These are phyloP conservation scores for Phytophthora citrophthora DNA, from an alignment of 352 stramenopile species.

Conservation along the genomic window DNA sequence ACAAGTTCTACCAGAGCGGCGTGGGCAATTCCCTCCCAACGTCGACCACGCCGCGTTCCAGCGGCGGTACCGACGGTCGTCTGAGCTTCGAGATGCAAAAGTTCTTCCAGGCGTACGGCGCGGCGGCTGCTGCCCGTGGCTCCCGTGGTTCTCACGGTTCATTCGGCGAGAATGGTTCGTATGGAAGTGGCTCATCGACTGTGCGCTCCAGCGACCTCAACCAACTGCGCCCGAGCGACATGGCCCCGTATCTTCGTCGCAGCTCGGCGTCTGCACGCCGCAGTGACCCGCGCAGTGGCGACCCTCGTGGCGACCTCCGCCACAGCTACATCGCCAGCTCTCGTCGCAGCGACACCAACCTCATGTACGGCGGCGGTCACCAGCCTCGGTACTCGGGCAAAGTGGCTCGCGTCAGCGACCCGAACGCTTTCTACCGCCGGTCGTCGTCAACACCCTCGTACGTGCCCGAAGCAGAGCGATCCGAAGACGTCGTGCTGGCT, in stretches of 20 bases:
- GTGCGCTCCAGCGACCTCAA: constrained; percentile 62
- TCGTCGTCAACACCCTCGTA: constrained; percentile 38
- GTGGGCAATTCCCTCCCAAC: constrained; percentile 30
- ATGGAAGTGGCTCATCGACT: constrained; percentile 53
- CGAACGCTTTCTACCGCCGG: constrained; percentile 54
- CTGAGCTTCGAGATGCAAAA: constrained; percentile 74
- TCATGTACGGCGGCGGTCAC: constrained; percentile 34
- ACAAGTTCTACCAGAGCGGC: constrained; percentile 74
- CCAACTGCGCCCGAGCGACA: constrained; percentile 38
- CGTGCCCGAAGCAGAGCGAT: constrained; percentile 39
- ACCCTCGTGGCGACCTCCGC: constrained; percentile 15
- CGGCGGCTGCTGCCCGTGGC: constrained; percentile 30
- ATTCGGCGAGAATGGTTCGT: constrained; percentile 47
- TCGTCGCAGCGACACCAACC: constrained; percentile 41
- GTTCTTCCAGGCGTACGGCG: constrained; percentile 71
- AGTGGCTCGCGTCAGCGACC: constrained; percentile 49
- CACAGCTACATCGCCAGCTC: constrained; percentile 42
- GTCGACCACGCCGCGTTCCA: constrained; percentile 43
- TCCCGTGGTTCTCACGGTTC: constrained; percentile 38
- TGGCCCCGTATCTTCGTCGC: constrained; percentile 39
- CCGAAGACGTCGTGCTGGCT: constrained; percentile 62
- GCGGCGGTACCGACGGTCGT: constrained; percentile 44
- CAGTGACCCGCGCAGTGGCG: constrained; percentile 26
- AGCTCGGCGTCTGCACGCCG: constrained; percentile 41
- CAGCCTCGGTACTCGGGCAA: constrained; percentile 35